These are phyloP conservation scores for Colletotrichum tanaceti DNA, from an alignment of 2,329 filamentous ascomycete genomes.

Conservation along the genomic window DNA sequence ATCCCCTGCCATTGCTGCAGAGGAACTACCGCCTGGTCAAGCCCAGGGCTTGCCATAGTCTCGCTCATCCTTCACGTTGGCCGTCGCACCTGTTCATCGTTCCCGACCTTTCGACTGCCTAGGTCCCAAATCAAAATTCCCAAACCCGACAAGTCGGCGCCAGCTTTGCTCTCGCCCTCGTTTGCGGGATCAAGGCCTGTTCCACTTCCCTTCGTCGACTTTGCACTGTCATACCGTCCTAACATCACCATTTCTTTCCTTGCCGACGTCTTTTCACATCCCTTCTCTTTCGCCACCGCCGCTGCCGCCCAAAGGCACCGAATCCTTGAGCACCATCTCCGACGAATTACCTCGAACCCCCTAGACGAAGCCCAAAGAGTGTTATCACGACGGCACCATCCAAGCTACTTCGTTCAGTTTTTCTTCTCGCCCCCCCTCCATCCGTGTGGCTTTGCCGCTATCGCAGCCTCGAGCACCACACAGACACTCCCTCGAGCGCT, in stretches of 20 bases:
- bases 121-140: conserved; percentile 28
- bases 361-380: conserved; percentile 31
- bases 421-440: conserved; percentile 2
- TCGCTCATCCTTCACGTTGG: conserved; percentile 35
- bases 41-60: conserved; percentile 38
- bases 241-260: conserved; percentile 13
- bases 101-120: conserved; percentile 31
- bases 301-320: conserved; percentile 23
- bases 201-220: neutral
- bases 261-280: conserved; percentile 20
- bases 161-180: conserved; percentile 33
- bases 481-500: conserved; percentile 27
- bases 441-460: conserved; percentile 24
- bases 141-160: conserved; percentile 21
- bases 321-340: conserved; percentile 20
- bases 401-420: conserved; percentile 7
- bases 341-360: conserved; percentile 28
- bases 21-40: conserved; percentile 24
- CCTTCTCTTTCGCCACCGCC: neutral
- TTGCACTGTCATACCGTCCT: conserved; percentile 12
- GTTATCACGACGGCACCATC: conserved; percentile 28
- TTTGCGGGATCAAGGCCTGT: conserved; percentile 14
- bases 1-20: conserved; percentile 16
- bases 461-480: conserved; percentile 33
- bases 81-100: conserved; percentile 38